These are phyloP conservation scores for Monosporozyma yasuniensis DNA, from an alignment of 805 yeast species.

Conservation along the genomic window DNA sequence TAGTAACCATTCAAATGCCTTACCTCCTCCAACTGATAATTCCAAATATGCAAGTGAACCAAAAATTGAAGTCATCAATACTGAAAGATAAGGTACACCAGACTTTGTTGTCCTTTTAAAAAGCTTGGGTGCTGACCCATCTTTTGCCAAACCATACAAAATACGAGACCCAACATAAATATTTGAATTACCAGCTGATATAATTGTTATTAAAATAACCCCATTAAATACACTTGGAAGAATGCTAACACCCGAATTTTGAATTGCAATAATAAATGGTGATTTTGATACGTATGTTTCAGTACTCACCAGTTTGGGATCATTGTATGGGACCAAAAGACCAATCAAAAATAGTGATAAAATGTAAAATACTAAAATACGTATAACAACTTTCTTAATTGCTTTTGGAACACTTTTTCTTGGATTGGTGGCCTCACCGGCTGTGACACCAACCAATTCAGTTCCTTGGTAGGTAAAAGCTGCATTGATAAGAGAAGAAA, in stretches of 20 bases:
- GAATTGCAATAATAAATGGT: constrained; percentile 61
- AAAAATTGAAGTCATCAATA: constrained; percentile 44
- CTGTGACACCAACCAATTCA: constrained; percentile 59
- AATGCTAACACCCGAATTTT: constrained; percentile 52
- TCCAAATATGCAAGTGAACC: constrained; percentile 53
- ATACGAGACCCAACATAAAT: constrained; percentile 59
- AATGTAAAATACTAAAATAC: constrained; percentile 57
- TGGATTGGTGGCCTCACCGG: constrained; percentile 60
- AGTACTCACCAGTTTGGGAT: constrained; percentile 36
- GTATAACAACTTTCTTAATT: constrained; percentile 51
- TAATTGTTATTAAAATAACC: constrained; percentile 49
- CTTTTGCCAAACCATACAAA: constrained; percentile 48
- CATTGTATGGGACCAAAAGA: constrained; percentile 54
- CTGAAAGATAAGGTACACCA: constrained; percentile 54
- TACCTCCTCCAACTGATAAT: constrained; percentile 39
- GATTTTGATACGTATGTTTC: constrained; percentile 41
- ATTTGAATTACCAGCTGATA: constrained; percentile 70
- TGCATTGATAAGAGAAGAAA: constrained; percentile 53
- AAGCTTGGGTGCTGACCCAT: constrained; percentile 44
- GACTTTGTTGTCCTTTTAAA: constrained; percentile 39
- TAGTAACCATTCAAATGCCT: constrained; percentile 59
- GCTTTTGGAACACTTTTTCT: constrained; percentile 58
- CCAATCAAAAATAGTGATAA: constrained; percentile 56
- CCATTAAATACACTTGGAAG: constrained; percentile 62
- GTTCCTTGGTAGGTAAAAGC: constrained; percentile 71